These are phyloP conservation scores for Taphrina flavorubra DNA, from an alignment of 1,139 yeast species.

Conservation along the genomic window DNA sequence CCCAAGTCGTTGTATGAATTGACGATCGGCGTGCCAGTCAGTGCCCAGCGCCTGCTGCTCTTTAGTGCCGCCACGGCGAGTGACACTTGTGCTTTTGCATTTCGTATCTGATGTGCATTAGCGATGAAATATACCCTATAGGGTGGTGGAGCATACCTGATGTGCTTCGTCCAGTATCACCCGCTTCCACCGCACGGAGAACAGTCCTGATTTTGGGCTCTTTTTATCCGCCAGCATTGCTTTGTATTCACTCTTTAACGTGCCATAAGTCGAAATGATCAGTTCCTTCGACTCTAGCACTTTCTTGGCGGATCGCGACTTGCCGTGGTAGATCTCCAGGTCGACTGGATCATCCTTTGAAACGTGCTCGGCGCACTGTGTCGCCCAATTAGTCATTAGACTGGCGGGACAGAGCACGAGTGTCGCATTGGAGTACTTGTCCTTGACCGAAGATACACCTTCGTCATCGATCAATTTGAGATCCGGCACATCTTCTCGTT, in stretches of 20 bases:
- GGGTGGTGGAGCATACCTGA: no score
- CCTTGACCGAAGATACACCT: slow-evolving; percentile 11
- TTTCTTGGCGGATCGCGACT: slow-evolving; percentile 54
- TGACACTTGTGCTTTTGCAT: slow-evolving; percentile 80
- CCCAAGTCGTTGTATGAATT: slow-evolving; percentile 86
- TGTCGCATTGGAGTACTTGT: slow-evolving; percentile 62
- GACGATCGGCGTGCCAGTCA: slow-evolving; percentile 94
- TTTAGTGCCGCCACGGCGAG: slow-evolving; percentile 71
- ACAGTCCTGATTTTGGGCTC: slow-evolving; percentile 71
- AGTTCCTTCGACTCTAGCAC: slow-evolving; percentile 54
- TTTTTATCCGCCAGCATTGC: slow-evolving; percentile 38
- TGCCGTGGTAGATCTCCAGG: slow-evolving; percentile 71
- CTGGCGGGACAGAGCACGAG: slow-evolving; percentile 91
- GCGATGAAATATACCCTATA: no score
- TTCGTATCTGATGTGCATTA: slow-evolving; percentile 61
- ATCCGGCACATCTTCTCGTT: slow-evolving; percentile 23
- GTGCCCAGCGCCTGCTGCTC: slow-evolving; percentile 76
- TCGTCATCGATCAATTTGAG: slow-evolving; percentile 5
- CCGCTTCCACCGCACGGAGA: slow-evolving; percentile 75
- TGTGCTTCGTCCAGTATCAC: slow-evolving; percentile 92
- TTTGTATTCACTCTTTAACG: slow-evolving; percentile 67
- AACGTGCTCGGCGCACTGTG: slow-evolving; percentile 67
- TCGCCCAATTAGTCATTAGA: slow-evolving; percentile 85
- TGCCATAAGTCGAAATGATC: slow-evolving; percentile 85
- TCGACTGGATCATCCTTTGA: slow-evolving; percentile 48